Percentiles rank a stretch among this genome's conserved stretches.
phyloP scores from a whole-genome alignment of 2,329 filamentous ascomycete species.

The Botryotinia calthae region DNA sequence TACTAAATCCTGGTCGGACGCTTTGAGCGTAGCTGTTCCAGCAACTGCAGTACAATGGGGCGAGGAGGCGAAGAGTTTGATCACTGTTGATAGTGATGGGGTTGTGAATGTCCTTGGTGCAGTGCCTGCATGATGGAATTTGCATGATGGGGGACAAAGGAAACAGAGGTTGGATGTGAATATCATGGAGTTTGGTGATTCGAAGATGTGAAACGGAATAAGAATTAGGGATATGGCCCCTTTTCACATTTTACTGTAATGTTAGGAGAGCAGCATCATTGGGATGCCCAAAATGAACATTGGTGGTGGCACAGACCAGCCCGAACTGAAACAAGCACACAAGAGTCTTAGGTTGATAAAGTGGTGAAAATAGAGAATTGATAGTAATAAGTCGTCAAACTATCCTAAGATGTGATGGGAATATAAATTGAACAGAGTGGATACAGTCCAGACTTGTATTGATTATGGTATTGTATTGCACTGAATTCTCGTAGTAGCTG shows the following conservation, averaged over 20 bases:
- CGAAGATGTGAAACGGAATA: slow-evolving; percentile 11
- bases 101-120: slow-evolving; percentile 66
- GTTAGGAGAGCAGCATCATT: slow-evolving; percentile 8
- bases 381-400: neutral
- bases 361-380: neutral
- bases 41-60: slow-evolving; percentile 78
- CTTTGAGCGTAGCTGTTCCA: slow-evolving; percentile 71
- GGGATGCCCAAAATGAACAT: slow-evolving; percentile 13
- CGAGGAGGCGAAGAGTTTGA: slow-evolving; percentile 66
- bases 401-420: neutral
- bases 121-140: slow-evolving; percentile 2
- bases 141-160: neutral
- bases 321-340: neutral
- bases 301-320: neutral
- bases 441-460: neutral
- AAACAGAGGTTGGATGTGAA: neutral
- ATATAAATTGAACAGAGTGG: neutral
- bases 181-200: slow-evolving; percentile 19
- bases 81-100: slow-evolving; percentile 73
- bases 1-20: slow-evolving; percentile 85
- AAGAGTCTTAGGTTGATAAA: neutral
- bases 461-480: neutral
- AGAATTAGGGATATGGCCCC: neutral
- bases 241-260: slow-evolving; percentile 16
- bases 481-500: neutral